Evolutionary conservation across 2,329 filamentous ascomycete species (phyloP), one percentile per base, ranked within the genome.

Genomic region (Parasarocladium wereldwijsianum): DNA sequence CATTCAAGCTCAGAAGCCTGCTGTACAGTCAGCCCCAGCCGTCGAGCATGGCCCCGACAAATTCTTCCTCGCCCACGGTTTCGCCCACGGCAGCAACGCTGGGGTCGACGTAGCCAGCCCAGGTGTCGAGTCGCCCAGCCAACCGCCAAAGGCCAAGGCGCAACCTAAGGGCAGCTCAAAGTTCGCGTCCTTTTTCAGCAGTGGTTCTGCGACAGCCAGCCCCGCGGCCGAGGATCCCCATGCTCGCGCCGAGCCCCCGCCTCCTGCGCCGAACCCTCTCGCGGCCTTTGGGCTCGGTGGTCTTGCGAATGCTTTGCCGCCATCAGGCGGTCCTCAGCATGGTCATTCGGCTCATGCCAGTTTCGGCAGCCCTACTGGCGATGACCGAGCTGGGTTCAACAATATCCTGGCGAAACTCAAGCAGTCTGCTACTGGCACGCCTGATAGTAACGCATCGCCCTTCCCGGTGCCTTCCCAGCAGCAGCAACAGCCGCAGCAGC

Each of bases 371-470:
- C 10, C 62, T 8, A 54, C 62, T 5, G 72, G 75, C 37, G 70
- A 74, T 31, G 86, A 93, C 44, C 83, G 84, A 51, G 79, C 85
- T 49, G 86, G 84, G 2, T 93, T 94, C 52, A 72, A 84, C 39
- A 70, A 76, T 25, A 69, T 94, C 26, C 60, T 93, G 20, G 70
- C 80, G 41, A 92, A 93, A 23, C 77, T 85, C 36, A 60, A 60
- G 34, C 67, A 71, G 35, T 64, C 57, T 2, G 40, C 52, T 38
- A 57, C 50, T 25, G 55, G 57, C 27, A 61, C 66, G 17, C 60
- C 64, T 9, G 57, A 62, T 8, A 50, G 50, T 2, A n/a, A n/a
- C n/a, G 46, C 48, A 6, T 58, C 61, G 3, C 49, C 55, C 3
- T 66, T 58, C 35, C 50, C 58, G 13, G 52, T 55, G 9, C 58